Percentiles rank a stretch among this genome's conserved stretches.
Evolutionary conservation across 139 green algal species (phyloP).

Genomic region (Ettlia oleoabundans): DNA sequence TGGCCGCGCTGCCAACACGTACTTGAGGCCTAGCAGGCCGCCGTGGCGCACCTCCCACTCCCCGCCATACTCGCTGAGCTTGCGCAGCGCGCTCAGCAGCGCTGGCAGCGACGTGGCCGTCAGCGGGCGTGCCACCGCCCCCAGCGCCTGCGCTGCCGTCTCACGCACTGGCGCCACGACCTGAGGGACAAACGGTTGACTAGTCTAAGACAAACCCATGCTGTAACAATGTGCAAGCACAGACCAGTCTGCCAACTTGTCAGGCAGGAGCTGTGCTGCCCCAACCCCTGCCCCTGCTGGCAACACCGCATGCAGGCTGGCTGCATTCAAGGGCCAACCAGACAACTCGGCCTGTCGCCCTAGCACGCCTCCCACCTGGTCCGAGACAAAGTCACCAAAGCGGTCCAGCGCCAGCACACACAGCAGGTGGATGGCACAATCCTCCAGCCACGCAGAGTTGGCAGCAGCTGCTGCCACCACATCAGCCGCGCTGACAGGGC

Average conservation of each 20-base stretch:
- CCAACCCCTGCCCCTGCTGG: neutral
- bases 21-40: constrained; percentile 91
- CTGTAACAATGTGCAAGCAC: too few species aligned
- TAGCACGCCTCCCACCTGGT: constrained; percentile 67
- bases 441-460: constrained; percentile 85
- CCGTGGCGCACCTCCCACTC: constrained; percentile 75
- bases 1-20: constrained; percentile 77
- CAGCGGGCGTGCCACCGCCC: constrained; percentile 57
- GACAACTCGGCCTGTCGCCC: too few species aligned
- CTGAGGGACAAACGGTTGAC: constrained; percentile 39
- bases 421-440: constrained; percentile 84
- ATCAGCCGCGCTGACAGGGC: constrained; percentile 37
- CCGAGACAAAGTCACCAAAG: constrained; percentile 94
- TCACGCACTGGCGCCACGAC: constrained; percentile 93
- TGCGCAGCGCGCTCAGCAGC: constrained; percentile 65
- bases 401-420: constrained; percentile 94
- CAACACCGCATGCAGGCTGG: too few species aligned
- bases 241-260: too few species aligned
- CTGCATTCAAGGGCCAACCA: too few species aligned
- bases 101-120: constrained; percentile 31
- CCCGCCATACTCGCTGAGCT: constrained; percentile 53
- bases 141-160: constrained; percentile 94
- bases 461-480: constrained; percentile 48
- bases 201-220: neutral
- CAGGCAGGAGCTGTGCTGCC: too few species aligned